Conservation (phyloP, 176 grass and related monocot genomes). For the Typha latifolia region DNA sequence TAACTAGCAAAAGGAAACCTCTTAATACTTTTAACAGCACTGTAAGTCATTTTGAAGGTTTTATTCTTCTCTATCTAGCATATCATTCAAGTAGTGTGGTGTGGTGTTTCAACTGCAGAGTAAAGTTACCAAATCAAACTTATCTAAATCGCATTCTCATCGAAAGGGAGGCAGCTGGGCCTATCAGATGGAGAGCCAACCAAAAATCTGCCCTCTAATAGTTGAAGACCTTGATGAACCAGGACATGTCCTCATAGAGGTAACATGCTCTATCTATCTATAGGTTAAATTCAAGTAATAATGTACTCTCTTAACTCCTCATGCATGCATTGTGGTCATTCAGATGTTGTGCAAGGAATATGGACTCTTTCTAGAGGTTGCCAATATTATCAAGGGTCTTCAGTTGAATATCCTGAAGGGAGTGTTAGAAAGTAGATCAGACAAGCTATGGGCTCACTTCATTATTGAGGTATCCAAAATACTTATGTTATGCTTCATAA, state of each 20-base stretch:
- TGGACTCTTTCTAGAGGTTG: constrained; percentile 50
- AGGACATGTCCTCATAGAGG: constrained; percentile 69
- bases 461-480: constrained; percentile 35
- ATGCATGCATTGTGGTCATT: constrained; percentile 7
- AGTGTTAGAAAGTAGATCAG: constrained; percentile 37
- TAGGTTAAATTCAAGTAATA: not conserved
- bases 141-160: constrained; percentile 10
- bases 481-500: not conserved
- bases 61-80: not conserved
- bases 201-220: constrained; percentile 39
- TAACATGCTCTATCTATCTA: not conserved
- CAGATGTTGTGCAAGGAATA: constrained; percentile 53
- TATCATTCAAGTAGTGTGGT: not conserved
- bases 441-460: constrained; percentile 47
- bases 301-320: not conserved
- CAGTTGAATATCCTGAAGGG: constrained; percentile 54
- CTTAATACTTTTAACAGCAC: no score
- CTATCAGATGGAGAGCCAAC: constrained; percentile 18
- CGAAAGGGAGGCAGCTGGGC: not conserved
- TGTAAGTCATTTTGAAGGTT: not conserved
- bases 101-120: not conserved
- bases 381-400: constrained; percentile 32
- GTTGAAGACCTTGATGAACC: constrained; percentile 59
- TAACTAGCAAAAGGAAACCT: no score
- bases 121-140: not conserved